A percentile compares a stretch with the other conserved stretches of the same genome.
Conservation (phyloP, 208 protist genomes). For the Leishmania amazonensis region DNA sequence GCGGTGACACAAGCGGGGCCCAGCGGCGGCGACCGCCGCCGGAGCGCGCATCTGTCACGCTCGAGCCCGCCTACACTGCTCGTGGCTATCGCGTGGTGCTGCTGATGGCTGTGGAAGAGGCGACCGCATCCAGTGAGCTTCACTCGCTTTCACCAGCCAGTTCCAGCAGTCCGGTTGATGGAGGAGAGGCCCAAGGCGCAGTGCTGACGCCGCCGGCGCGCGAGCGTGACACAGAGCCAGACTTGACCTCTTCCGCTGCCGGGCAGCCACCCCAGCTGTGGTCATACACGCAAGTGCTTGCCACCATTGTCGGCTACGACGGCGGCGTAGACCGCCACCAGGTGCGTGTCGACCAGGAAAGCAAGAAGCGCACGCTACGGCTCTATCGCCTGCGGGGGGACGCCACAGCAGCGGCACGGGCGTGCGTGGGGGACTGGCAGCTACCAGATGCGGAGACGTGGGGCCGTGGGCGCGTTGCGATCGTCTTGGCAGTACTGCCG, state of each 20-base stretch:
- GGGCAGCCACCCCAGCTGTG: neutral
- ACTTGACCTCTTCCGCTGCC: neutral
- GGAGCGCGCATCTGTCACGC: neutral
- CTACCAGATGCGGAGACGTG: slow-evolving; percentile 32
- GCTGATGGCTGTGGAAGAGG: slow-evolving; percentile 10
- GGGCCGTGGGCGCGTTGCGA: slow-evolving; percentile 21
- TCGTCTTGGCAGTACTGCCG: slow-evolving; percentile 51
- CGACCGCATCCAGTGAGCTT: neutral
- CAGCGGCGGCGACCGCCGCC: neutral
- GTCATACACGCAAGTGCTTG: slow-evolving; percentile 16
- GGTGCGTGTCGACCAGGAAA: slow-evolving; percentile 27
- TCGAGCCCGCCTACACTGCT: slow-evolving; percentile 29
- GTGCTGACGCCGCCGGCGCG: neutral
- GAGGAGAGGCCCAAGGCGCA: neutral
- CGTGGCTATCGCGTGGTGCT: slow-evolving; percentile 35
- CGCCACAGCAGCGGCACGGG: neutral
- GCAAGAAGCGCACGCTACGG: slow-evolving; percentile 25
- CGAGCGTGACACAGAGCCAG: neutral
- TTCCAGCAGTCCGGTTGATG: neutral
- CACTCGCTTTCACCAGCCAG: neutral
- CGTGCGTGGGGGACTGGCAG: slow-evolving; percentile 9
- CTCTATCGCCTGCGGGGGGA: slow-evolving; percentile 20
- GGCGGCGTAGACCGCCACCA: slow-evolving; percentile 50
- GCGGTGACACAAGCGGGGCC: neutral
- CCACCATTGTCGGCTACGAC: slow-evolving; percentile 70